These are phyloP conservation scores for Diaporthe sp. DNA, from an alignment of 2,329 filamentous ascomycete species.

Conservation along the genomic window DNA sequence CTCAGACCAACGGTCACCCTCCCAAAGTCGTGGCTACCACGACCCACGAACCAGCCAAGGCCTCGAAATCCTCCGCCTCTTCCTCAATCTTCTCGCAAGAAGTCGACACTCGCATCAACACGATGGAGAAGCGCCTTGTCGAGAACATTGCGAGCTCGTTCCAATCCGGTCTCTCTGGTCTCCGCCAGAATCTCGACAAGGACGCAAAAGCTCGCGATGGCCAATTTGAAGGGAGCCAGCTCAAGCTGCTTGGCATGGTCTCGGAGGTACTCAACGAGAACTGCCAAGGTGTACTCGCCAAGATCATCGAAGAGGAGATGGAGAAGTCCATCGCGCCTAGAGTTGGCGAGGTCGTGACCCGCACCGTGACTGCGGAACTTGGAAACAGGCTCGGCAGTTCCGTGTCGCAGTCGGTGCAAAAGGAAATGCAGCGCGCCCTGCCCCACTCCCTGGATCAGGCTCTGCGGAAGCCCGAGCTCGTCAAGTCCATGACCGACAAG, in stretches of 20 bases:
- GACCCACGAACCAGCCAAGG: slow-evolving; percentile 50
- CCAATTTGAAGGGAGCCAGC: slow-evolving; percentile 66
- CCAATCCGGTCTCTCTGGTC: slow-evolving; percentile 31
- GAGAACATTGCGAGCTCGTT: slow-evolving; percentile 35
- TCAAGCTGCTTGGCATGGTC: slow-evolving; percentile 69
- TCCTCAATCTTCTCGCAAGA: slow-evolving; percentile 56
- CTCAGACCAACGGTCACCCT: slow-evolving; percentile 56
- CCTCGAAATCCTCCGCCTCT: slow-evolving; percentile 48
- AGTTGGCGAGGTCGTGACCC: slow-evolving; percentile 76
- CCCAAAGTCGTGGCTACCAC: slow-evolving; percentile 50
- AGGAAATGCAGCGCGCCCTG: slow-evolving; percentile 79
- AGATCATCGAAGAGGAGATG: slow-evolving; percentile 83
- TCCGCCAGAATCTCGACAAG: slow-evolving; percentile 63
- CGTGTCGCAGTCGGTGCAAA: slow-evolving; percentile 76
- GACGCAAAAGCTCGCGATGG: slow-evolving; percentile 70
- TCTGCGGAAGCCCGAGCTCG: slow-evolving; percentile 80
- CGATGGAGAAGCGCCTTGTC: slow-evolving; percentile 65
- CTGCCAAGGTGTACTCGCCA: slow-evolving; percentile 79
- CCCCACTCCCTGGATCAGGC: slow-evolving; percentile 77
- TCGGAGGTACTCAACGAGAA: slow-evolving; percentile 73
- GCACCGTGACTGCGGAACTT: slow-evolving; percentile 80
- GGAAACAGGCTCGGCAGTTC: slow-evolving; percentile 76
- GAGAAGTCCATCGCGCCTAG: slow-evolving; percentile 82
- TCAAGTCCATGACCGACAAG: slow-evolving; percentile 80
- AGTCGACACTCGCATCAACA: slow-evolving; percentile 67